Evolutionary conservation across 495 filamentous ascomycete genomes (phyloP), one percentile per base, ranked within the genome.

Genomic region (Lasiosphaeriaceae sp.): DNA sequence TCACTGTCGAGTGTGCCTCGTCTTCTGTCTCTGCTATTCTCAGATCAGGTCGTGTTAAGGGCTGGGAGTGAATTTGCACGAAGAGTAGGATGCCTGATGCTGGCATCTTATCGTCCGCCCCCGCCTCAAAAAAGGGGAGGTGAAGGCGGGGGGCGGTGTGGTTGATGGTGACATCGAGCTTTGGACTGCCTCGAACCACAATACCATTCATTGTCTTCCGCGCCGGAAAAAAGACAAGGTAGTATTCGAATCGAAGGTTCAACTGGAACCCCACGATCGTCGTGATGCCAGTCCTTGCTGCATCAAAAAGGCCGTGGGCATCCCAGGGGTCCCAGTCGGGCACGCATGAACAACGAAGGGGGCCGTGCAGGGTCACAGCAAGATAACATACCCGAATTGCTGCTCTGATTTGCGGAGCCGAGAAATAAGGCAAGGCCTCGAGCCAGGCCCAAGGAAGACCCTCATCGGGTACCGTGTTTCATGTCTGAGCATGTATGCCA

Each of bases 401-500:
- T 22, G 34, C 11, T 56, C 41, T 61, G 58, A 61, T 61, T 61
- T 55, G 59, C 45, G 50, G 59, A 54, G 35, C 37, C 23, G 37
- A 17, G 39, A 14, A 17, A 43, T 16, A 17, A 43, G 39, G 14
- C 39, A n/a, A 4, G 39, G n/a, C 54, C 22, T 47, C 37, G 47
- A 11, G 24, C 41, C 44, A 26, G 48, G 43, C 26, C 41, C 43
- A 26, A 57, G 39, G 39, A 43, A 57, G 22, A 50, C 17, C 16
- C 26, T 20, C 50, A 22, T 50, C 24, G 49, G 50, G 59, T 50
- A 61, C 49, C 47, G 45, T 46, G 61, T 64, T 64, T 64, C 61
- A 64, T 11, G 58, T 23, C 37, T 64, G 61, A 44, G 54, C 54
- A 55, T 63, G 31, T 50, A 44, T 59, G 60, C 60, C 35, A 56